Base-by-base conservation (phyloP, 2,329 filamentous ascomycete species). In the Hawksworthiomyces lignivorus region DNA sequence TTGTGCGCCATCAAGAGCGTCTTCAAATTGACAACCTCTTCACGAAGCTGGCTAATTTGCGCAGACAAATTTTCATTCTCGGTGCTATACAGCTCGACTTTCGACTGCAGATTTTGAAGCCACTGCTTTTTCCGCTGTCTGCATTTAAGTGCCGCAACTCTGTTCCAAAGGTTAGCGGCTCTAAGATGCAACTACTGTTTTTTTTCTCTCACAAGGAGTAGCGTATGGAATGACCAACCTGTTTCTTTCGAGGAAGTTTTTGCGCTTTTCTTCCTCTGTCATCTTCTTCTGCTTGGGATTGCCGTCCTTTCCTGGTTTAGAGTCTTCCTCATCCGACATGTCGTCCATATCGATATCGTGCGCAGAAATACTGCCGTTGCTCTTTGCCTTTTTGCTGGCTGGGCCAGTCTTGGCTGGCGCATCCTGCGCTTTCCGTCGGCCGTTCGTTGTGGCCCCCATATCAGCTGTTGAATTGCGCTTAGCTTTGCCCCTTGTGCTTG, bases 61-160 rank as follows among this genome's bases (percentile, higher is more conserved):
- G 81, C 73, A 15, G 82, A 86, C 26, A 98, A 72, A 2, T 80
- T 80, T 56, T 98, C 92, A 50, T 97, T 97, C 63, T 98, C 92
- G 1, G 75, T 82, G 49, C 84, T 89, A 57, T 88, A 97, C 51
- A 94, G 73, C 61, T 98, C 92, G 14, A 97, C 90, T 63, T 97
- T 97, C 43, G 79, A 78, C 62, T 98, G 92, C 2, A 98, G 73
- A 53, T 95, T 97, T 24, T 86, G 85, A 44, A 97, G 76, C 92
- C 92, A 98, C 60, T 97, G 92, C 73, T 98, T 98, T 73, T 98
- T 98, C 17, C 92, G 80, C 62, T 98, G 92, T 47, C 92, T 84
- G 63, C 92, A 98, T 60, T 98, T 98, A 46, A 98, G 72, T 4
- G 92, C 92, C 48, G 92, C 92, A 50, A 98, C 88, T 59, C 92